Evolutionary conservation across 2,329 filamentous ascomycete species (phyloP), one percentile per base, ranked within the genome.

Genomic region (Sporothrix curviconia): DNA sequence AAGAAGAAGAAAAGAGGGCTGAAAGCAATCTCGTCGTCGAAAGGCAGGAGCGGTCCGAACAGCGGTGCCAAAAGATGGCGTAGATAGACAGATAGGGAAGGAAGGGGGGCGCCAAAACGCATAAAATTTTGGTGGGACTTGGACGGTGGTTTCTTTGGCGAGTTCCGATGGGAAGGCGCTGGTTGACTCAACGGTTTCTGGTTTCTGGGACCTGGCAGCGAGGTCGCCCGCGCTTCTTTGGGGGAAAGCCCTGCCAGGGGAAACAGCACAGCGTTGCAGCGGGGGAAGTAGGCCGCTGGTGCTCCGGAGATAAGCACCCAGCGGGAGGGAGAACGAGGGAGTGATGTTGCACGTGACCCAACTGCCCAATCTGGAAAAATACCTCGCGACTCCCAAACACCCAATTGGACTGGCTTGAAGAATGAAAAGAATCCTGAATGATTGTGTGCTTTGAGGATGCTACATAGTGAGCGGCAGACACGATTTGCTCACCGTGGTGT

Each of bases 231-330:
- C n/a, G n/a, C n/a, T n/a, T n/a, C n/a, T n/a, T n/a, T n/a, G n/a
- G n/a, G n/a, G n/a, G n/a, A n/a, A n/a, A n/a, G n/a, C n/a, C n/a
- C n/a, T n/a, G 34, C 15, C 34, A 28, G 34, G 49, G 49, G 19
- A 15, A 34, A 36, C 36, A n/a, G 32, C 17, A 19, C 19, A 50
- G 32, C 24, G 30, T 50, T 19, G 54, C 34, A 34, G 54, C 43
- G 43, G 34, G 34, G 42, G 24, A 36, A 28, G 15, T 43, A 19
- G n/a, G n/a, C n/a, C n/a, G 39, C 49, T 25, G 55, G 43, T 37
- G 49, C 30, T 44, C 55, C 55, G 55, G 47, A 52, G 55, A 52
- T 57, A 57, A 44, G 51, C n/a, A n/a, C n/a, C n/a, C n/a, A n/a
- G n/a, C n/a, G n/a, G n/a, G n/a, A n/a, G n/a, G n/a, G n/a, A n/a